Evolutionary conservation across 768 basidiomycete species (phyloP).

Genomic region (Russula dissimulans): DNA sequence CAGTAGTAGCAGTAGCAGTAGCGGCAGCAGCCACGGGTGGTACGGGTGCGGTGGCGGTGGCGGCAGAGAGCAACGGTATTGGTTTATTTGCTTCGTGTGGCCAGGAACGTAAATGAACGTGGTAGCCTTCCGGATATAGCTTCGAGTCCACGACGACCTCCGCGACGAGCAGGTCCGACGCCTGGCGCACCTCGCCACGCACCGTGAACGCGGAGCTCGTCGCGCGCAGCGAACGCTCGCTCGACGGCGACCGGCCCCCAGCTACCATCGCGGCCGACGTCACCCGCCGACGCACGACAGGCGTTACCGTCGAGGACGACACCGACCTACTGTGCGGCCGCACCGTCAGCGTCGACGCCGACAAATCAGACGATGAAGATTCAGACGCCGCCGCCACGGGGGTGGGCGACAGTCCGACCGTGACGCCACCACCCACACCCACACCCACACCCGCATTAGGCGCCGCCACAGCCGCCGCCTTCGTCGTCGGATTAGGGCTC

Average conservation of each 20-base stretch:
- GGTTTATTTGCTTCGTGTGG: constrained; percentile 32
- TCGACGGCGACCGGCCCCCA: constrained; percentile 28
- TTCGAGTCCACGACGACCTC: constrained; percentile 79
- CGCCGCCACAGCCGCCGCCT: neutral
- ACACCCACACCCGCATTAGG: neutral
- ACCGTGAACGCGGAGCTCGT: constrained; percentile 51
- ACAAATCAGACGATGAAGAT: neutral
- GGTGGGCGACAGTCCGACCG: neutral
- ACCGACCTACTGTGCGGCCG: constrained; percentile 17
- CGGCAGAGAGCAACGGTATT: constrained; percentile 28
- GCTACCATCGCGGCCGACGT: constrained; percentile 8
- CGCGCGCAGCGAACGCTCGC: constrained; percentile 26
- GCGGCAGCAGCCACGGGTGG: neutral
- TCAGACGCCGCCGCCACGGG: neutral
- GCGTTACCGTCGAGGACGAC: constrained; percentile 10
- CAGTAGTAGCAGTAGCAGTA: neutral
- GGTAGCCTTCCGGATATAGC: constrained; percentile 70
- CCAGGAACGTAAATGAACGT: constrained; percentile 38
- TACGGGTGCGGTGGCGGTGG: neutral
- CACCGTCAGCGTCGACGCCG: neutral
- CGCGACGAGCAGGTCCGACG: constrained; percentile 64
- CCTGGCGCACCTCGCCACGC: constrained; percentile 50
- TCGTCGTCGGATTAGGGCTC: constrained; percentile 6
- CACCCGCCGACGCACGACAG: constrained; percentile 6
- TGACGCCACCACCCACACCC: neutral